Evolutionary conservation across 2,329 filamentous ascomycete genomes (phyloP), one percentile per base, ranked within the genome.

Genomic region (Fusarium metavorans): DNA sequence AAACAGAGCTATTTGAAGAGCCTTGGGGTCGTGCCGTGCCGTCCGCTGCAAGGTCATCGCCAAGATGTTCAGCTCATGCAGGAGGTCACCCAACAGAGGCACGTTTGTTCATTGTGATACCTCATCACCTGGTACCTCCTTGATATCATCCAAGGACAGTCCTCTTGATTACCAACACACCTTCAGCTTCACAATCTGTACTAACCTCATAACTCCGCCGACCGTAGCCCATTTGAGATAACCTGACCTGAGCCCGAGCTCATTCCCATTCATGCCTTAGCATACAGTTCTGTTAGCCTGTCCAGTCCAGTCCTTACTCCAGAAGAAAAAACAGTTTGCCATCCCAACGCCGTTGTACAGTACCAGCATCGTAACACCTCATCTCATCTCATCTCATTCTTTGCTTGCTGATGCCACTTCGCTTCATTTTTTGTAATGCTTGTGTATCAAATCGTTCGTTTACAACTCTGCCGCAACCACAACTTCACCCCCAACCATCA

Each of bases 391-490:
- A 65, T 65, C 37, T 62, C 64, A 39, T 70, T 70, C 66, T 58
- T 64, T 27, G 63, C 62, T 63, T 59, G 27, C 57, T 77, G 64
- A 69, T 75, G 70, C 77, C 76, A 73, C 74, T 74, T 76, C 70
- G 75, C 74, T 78, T 77, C 77, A 72, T 75, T 77, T 78, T 61
- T 70, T 59, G 67, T 71, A 68, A 67, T 74, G 70, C 67, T 74
- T 77, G 73, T 76, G 72, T 78, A 78, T 78, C 76, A 78, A 78
- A 76, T 79, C 78, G 75, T 78, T 73, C 78, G 75, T 78, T 73
- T 79, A 80, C 78, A 79, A 77, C 79, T 78, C 75, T 78, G 76
- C 77, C 68, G 76, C 67, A 74, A 66, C 66, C 73, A 73, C 73
- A 67, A 71, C 71, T 52, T 52, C 48, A 30, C 25, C 48, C 45